Conservation (phyloP, 192 early-diverging fungal genomes). For the Pecoramyces ruminantium region DNA sequence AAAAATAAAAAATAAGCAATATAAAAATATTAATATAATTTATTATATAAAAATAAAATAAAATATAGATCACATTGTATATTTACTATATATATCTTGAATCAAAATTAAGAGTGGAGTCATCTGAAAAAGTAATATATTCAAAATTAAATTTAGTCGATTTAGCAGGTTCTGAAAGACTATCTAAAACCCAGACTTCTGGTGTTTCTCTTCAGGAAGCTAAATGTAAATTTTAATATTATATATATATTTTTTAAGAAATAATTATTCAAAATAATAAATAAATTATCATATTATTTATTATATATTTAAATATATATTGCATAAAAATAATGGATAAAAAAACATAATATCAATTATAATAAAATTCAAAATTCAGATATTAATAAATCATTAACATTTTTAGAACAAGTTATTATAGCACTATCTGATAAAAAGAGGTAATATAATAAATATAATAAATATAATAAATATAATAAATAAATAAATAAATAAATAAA, state of each 20-base stretch:
- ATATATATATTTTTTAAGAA: too few species aligned
- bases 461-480: too few species aligned
- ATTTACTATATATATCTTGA: constrained; percentile 44
- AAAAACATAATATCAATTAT: too few species aligned
- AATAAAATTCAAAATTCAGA: too few species aligned
- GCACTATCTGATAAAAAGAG: constrained; percentile 40
- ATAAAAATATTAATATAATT: not conserved
- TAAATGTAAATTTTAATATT: constrained; percentile 42
- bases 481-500: too few species aligned
- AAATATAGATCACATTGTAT: constrained; percentile 39
- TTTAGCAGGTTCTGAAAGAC: constrained; percentile 34
- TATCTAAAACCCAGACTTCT: constrained; percentile 39
- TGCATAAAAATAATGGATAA: too few species aligned
- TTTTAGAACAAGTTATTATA: constrained; percentile 46
- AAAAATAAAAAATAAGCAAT: constrained; percentile 4
- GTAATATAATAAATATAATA: constrained; percentile 1
- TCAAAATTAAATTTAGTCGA: constrained; percentile 44
- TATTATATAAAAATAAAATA: not conserved
- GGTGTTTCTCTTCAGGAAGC: constrained; percentile 40
- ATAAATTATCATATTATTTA: too few species aligned
- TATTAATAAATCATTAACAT: constrained; percentile 44
- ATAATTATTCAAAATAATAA: too few species aligned
- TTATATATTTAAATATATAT: too few species aligned
- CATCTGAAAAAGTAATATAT: constrained; percentile 30
- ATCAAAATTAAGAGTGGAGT: constrained; percentile 33